Percentiles rank a stretch among this genome's conserved stretches.
Evolutionary conservation across 108 stramenopile species (phyloP).

Genomic region (Schizochytrium sp.): DNA sequence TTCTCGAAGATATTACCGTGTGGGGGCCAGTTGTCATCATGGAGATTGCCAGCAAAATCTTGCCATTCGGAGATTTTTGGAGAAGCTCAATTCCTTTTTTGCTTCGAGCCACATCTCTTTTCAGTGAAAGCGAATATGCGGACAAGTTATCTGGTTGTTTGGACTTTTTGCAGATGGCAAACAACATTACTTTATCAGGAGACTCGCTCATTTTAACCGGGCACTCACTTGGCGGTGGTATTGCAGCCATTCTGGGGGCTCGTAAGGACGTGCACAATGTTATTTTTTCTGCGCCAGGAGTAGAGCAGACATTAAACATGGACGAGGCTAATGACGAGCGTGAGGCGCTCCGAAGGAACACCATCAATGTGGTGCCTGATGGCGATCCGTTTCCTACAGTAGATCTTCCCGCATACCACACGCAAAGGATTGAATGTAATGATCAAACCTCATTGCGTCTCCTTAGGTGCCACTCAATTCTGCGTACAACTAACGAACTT

Average conservation of each 20-base stretch:
- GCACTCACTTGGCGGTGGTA: constrained; percentile 20
- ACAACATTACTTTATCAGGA: no score
- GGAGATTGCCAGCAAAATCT: not conserved
- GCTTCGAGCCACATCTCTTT: not conserved
- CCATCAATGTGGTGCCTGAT: no score
- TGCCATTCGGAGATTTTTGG: not conserved
- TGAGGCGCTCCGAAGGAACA: no score
- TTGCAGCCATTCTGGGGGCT: not conserved
- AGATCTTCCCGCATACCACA: no score
- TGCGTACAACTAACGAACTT: no score
- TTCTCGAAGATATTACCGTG: not conserved
- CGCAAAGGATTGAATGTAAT: no score
- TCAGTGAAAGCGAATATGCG: not conserved
- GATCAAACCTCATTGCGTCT: no score
- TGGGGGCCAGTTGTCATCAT: not conserved
- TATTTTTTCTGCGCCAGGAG: constrained; percentile 9
- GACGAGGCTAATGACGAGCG: no score
- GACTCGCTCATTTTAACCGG: not conserved
- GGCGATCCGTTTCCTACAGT: no score
- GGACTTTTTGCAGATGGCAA: no score
- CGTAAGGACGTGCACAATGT: not conserved
- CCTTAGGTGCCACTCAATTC: no score
- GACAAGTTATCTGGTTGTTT: not conserved
- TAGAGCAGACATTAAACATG: not conserved
- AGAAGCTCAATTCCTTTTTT: not conserved